Percentiles rank a stretch among this genome's conserved stretches.
Evolutionary conservation across 2,329 filamentous ascomycete genomes (phyloP).

Genomic region (Arachnomyces sp.): DNA sequence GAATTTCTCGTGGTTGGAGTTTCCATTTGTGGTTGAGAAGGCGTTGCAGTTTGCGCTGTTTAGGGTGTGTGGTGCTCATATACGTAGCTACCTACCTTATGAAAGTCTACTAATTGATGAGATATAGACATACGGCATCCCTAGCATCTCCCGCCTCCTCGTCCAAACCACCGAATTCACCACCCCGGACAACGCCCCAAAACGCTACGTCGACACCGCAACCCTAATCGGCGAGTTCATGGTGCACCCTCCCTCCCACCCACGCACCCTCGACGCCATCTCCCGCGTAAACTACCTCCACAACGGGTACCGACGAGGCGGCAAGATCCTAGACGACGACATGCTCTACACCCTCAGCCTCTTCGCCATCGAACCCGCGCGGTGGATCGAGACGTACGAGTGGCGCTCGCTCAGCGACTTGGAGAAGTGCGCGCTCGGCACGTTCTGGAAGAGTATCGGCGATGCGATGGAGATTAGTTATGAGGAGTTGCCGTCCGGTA

Average conservation of each 20-base stretch:
- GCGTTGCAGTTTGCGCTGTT: slow-evolving; percentile 53
- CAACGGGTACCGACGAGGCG: slow-evolving; percentile 46
- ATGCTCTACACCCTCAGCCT: slow-evolving; percentile 58
- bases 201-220: slow-evolving; percentile 41
- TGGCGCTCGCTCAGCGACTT: slow-evolving; percentile 61
- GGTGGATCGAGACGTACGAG: slow-evolving; percentile 58
- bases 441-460: slow-evolving; percentile 63
- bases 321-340: slow-evolving; percentile 54
- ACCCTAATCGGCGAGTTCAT: slow-evolving; percentile 40
- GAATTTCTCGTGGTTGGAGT: slow-evolving; percentile 43
- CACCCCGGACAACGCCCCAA: slow-evolving; percentile 31
- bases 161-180: slow-evolving; percentile 38
- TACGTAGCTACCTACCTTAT: not conserved
- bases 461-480: slow-evolving; percentile 59
- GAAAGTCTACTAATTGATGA: not conserved
- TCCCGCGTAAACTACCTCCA: slow-evolving; percentile 60
- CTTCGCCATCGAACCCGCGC: slow-evolving; percentile 57
- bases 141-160: slow-evolving; percentile 41
- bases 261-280: slow-evolving; percentile 44
- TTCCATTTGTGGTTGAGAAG: slow-evolving; percentile 45
- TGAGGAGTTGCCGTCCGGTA: slow-evolving; percentile 34
- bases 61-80: slow-evolving; percentile 40
- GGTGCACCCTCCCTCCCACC: slow-evolving; percentile 34
- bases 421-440: slow-evolving; percentile 58
- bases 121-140: slow-evolving; percentile 47